Evolutionary conservation across 2,329 filamentous ascomycete genomes (phyloP).

Genomic region (Paraconiothyrium sp.): DNA sequence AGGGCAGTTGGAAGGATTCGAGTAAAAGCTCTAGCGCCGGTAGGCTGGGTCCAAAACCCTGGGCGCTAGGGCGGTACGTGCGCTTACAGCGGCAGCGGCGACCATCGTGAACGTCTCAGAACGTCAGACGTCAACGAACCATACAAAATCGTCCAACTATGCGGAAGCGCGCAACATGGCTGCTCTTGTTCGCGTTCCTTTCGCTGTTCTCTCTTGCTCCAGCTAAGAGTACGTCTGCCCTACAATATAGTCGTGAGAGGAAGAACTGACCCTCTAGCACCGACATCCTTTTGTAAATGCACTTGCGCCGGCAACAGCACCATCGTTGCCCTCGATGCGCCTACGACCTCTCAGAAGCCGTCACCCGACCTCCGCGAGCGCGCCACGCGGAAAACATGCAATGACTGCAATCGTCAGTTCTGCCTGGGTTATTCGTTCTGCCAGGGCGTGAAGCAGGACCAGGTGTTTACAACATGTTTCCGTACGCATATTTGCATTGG

Average conservation of each 20-base stretch:
- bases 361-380: slow-evolving; percentile 36
- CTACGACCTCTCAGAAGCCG: slow-evolving; percentile 39
- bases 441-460: slow-evolving; percentile 68
- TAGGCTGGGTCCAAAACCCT: slow-evolving; percentile 21
- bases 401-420: slow-evolving; percentile 74
- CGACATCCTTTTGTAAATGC: slow-evolving; percentile 76
- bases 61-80: slow-evolving; percentile 17
- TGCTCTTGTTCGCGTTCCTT: slow-evolving; percentile 40
- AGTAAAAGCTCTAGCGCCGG: slow-evolving; percentile 44
- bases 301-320: slow-evolving; percentile 74
- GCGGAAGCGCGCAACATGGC: slow-evolving; percentile 32
- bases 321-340: slow-evolving; percentile 70
- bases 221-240: slow-evolving; percentile 54
- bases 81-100: slow-evolving; percentile 13
- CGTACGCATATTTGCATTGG: slow-evolving; percentile 53
- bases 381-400: slow-evolving; percentile 62
- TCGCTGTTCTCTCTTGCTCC: slow-evolving; percentile 50
- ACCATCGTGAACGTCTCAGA: slow-evolving; percentile 8
- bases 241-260: not conserved
- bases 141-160: slow-evolving; percentile 25
- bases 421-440: slow-evolving; percentile 71
- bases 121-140: slow-evolving; percentile 16
- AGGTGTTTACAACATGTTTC: slow-evolving; percentile 73
- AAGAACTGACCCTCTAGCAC: slow-evolving; percentile 47
- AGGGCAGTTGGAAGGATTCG: slow-evolving; percentile 35